Evolutionary conservation across 805 yeast species (phyloP).

Genomic region (Starmerella sirachaensis): DNA sequence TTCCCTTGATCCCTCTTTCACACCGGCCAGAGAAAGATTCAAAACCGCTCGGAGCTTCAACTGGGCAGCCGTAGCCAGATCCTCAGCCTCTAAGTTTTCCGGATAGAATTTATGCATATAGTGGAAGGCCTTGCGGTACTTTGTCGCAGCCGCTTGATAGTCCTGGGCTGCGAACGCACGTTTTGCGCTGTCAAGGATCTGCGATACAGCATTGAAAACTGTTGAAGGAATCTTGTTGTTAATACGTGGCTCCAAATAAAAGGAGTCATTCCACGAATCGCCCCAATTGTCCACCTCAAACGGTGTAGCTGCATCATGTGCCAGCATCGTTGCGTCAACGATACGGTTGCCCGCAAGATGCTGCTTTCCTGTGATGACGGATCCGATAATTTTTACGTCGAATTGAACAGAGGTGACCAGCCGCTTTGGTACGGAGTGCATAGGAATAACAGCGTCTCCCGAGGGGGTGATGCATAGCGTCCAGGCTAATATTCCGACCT

Average conservation of each 20-base stretch:
- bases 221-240: constrained; percentile 19
- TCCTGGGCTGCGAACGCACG: constrained; percentile 48
- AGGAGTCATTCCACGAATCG: constrained; percentile 21
- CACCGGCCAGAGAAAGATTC: constrained; percentile 62
- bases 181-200: constrained; percentile 51
- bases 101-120: constrained; percentile 67
- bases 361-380: constrained; percentile 21
- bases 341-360: constrained; percentile 1
- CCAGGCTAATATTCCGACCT: no score
- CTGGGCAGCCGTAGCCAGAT: constrained; percentile 31
- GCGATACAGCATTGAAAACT: constrained; percentile 12
- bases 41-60: constrained; percentile 53
- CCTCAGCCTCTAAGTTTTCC: constrained; percentile 32
- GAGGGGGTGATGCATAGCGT: constrained; percentile 1
- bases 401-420: neutral
- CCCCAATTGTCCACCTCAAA: constrained; percentile 20
- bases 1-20: constrained; percentile 37
- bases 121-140: constrained; percentile 61
- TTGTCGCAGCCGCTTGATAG: constrained; percentile 43
- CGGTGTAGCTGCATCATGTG: constrained; percentile 20
- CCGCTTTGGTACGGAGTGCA: neutral
- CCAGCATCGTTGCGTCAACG: constrained; percentile 5
- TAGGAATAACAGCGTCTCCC: neutral
- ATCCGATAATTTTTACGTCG: constrained; percentile 11
- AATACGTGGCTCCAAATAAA: constrained; percentile 21